These are phyloP conservation scores for Entomophthora muscae DNA, from an alignment of 371 early-diverging fungal species.

Conservation along the genomic window DNA sequence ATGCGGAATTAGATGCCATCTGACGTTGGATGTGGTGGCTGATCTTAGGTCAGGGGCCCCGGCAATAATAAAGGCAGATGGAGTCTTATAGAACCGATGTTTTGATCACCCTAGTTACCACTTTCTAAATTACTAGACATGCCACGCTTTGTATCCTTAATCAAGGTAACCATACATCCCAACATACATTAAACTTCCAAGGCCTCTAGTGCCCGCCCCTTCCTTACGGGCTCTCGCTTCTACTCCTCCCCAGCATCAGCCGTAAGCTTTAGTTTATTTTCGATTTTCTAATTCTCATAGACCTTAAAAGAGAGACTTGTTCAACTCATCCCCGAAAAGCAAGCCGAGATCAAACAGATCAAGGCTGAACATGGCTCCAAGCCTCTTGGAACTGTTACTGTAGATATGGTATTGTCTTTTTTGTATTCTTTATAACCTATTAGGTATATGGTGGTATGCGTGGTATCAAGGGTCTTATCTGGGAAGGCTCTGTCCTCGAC, in stretches of 20 bases:
- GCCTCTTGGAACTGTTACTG: conserved; percentile 83
- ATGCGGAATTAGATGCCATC: too few relatives aligned
- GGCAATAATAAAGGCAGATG: too few relatives aligned
- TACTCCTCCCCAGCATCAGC: conserved; percentile 1
- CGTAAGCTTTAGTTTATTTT: background rate
- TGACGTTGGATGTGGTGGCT: too few relatives aligned
- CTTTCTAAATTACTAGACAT: too few relatives aligned
- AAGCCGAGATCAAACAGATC: conserved; percentile 84
- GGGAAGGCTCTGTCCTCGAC: conserved; percentile 95
- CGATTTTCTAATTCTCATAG: conserved; percentile 12
- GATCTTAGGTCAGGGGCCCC: too few relatives aligned
- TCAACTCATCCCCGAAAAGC: conserved; percentile 86
- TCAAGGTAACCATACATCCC: background rate
- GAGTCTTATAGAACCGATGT: too few relatives aligned
- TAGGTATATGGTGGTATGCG: conserved; percentile 90
- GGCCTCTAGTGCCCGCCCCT: background rate
- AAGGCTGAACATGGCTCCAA: conserved; percentile 76
- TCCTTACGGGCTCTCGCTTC: background rate
- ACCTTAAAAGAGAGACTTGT: conserved; percentile 81
- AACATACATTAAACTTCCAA: background rate
- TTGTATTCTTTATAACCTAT: background rate
- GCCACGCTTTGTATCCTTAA: background rate
- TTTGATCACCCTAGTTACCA: too few relatives aligned
- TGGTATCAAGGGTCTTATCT: conserved; percentile 96
- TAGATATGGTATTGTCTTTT: conserved; percentile 58